These are phyloP conservation scores for Eimeria falciformis DNA, from an alignment of 169 alveolate genomes.

Conservation along the genomic window DNA sequence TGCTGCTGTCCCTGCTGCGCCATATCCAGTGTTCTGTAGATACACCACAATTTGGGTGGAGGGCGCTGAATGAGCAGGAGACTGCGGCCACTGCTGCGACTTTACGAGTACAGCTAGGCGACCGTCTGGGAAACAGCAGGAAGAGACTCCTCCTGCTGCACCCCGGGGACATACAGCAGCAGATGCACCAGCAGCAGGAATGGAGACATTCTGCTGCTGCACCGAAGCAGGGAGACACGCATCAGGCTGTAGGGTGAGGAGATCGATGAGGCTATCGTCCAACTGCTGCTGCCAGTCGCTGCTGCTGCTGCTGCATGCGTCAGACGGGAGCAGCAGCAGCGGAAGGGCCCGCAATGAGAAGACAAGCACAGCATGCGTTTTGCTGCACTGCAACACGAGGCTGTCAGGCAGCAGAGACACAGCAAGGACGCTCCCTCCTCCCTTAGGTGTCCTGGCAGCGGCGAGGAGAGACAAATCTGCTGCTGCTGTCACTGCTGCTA, in stretches of 20 bases:
- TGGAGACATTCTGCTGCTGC: not conserved
- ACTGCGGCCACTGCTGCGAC: constrained; percentile 56
- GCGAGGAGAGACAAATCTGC: constrained; percentile 44
- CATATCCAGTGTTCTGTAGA: constrained; percentile 17
- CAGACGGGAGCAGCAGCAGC: constrained; percentile 47
- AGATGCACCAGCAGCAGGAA: constrained; percentile 38
- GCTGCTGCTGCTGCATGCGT: constrained; percentile 45
- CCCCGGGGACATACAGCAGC: constrained; percentile 11
- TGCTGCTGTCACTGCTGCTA: constrained; percentile 17
- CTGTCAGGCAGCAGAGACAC: constrained; percentile 29
- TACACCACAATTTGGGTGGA: constrained; percentile 11
- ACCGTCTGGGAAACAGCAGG: constrained; percentile 43
- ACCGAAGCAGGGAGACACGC: constrained; percentile 7
- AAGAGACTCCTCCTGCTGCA: constrained; percentile 15
- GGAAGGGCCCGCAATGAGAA: constrained; percentile 50
- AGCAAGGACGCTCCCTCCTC: not conserved
- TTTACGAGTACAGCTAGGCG: constrained; percentile 55
- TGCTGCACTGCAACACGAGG: constrained; percentile 68
- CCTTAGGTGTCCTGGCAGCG: constrained; percentile 42
- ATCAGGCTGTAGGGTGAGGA: not conserved
- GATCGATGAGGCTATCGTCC: not conserved
- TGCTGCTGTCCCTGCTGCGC: constrained; percentile 59
- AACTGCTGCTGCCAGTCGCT: constrained; percentile 16
- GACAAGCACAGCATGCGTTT: not conserved
- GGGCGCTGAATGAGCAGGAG: constrained; percentile 67